phyloP scores from a whole-genome alignment of 345 rosid species.

The Aquilaria malaccensis region DNA sequence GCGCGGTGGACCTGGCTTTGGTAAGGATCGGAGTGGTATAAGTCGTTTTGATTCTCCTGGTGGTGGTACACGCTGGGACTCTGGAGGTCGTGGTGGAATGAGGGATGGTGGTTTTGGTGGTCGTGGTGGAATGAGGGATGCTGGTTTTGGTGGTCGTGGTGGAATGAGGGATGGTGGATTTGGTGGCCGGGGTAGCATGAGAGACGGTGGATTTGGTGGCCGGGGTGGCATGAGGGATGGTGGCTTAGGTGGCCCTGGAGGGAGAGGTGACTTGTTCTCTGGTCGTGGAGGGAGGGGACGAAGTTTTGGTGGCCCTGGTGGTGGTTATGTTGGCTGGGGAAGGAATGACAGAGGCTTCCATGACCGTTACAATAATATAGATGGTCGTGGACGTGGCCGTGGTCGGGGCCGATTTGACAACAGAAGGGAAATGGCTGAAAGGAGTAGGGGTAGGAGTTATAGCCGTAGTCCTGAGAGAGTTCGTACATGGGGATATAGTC shows the following conservation, averaged over 20 bases:
- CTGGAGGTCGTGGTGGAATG: constrained; percentile 38
- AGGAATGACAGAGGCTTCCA: constrained; percentile 49
- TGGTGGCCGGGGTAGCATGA: constrained; percentile 22
- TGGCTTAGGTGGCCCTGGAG: constrained; percentile 38
- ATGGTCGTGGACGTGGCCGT: constrained; percentile 63
- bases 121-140: constrained; percentile 39
- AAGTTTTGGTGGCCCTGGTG: constrained; percentile 50
- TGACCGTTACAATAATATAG: constrained; percentile 52
- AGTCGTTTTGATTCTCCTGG: constrained; percentile 62
- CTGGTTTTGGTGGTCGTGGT: constrained; percentile 43
- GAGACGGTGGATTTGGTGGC: constrained; percentile 33
- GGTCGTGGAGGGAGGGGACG: constrained; percentile 65
- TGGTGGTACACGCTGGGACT: constrained; percentile 69
- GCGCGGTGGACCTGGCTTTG: constrained; percentile 61
- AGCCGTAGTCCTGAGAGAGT: constrained; percentile 76
- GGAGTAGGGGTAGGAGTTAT: constrained; percentile 53
- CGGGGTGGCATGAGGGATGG: constrained; percentile 45
- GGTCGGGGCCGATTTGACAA: constrained; percentile 72
- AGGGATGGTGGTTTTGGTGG: constrained; percentile 34
- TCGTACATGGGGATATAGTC: constrained; percentile 42
- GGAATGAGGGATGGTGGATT: constrained; percentile 43
- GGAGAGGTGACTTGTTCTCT: constrained; percentile 44
- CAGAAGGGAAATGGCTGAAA: constrained; percentile 48
- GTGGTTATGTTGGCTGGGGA: constrained; percentile 39
- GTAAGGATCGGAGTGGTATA: constrained; percentile 63